Evolutionary conservation across 176 grass and related monocot genomes (phyloP).

Genomic region (Phoenix roebelenii): DNA sequence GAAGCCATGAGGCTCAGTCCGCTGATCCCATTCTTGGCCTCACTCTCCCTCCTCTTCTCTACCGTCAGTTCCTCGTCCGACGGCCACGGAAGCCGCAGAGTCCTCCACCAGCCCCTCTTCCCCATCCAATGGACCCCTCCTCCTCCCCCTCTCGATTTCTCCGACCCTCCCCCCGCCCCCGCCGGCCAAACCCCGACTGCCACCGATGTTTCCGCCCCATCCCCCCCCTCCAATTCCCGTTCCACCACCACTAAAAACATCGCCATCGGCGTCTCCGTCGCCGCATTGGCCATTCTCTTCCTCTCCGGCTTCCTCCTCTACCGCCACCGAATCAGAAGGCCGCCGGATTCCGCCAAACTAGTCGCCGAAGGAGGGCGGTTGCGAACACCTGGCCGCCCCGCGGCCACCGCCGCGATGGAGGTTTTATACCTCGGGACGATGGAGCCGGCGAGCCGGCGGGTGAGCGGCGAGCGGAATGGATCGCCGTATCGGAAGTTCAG

Average conservation of each 20-base stretch:
- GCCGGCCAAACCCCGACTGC: slow-evolving; percentile 9
- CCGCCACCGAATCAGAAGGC: slow-evolving; percentile 1
- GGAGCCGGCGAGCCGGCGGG: slow-evolving; percentile 7
- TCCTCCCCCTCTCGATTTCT: slow-evolving; percentile 37
- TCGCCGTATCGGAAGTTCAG: slow-evolving; percentile 18
- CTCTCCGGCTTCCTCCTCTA: slow-evolving; percentile 46
- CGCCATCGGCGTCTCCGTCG: slow-evolving; percentile 35
- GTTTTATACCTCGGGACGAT: slow-evolving; percentile 8
- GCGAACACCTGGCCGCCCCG: slow-evolving; percentile 7
- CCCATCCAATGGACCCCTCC: slow-evolving; percentile 53
- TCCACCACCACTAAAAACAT: slow-evolving; percentile 30
- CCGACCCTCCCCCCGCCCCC: slow-evolving; percentile 32
- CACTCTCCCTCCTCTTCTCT: not conserved
- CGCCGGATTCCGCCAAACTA: not conserved
- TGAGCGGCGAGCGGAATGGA: slow-evolving; percentile 29
- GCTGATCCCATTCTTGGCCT: no score
- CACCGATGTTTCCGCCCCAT: not conserved
- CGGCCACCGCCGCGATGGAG: slow-evolving; percentile 17
- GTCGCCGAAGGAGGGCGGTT: slow-evolving; percentile 5
- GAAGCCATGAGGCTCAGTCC: no score
- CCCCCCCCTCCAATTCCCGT: slow-evolving; percentile 4
- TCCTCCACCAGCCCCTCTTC: slow-evolving; percentile 49
- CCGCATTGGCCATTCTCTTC: no score
- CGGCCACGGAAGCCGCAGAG: slow-evolving; percentile 1
- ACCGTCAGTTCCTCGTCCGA: not conserved